Evolutionary conservation across 75 land plant genomes (phyloP).

Genomic region (Pinus albicaulis): DNA sequence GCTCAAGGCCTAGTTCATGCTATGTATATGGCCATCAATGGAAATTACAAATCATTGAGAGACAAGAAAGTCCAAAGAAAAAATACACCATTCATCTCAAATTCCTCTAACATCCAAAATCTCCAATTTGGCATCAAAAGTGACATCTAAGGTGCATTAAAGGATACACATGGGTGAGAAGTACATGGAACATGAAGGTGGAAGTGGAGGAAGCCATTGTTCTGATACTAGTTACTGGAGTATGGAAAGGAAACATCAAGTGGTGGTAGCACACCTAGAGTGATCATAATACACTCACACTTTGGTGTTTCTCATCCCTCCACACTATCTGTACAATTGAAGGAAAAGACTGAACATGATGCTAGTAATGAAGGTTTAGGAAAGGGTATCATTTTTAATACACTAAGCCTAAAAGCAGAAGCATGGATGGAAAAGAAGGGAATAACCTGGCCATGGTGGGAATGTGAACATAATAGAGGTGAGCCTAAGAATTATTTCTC

Average conservation of each 20-base stretch:
- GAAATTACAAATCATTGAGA: no score
- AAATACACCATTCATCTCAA: background rate
- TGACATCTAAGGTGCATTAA: slow-evolving; percentile 17
- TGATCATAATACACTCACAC: background rate
- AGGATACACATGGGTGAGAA: background rate
- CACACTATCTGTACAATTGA: background rate
- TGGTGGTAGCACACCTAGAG: slow-evolving; percentile 1
- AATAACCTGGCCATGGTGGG: slow-evolving; percentile 9
- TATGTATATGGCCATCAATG: no score
- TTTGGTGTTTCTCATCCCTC: background rate
- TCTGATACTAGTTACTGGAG: slow-evolving; percentile 9
- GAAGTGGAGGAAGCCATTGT: slow-evolving; percentile 15
- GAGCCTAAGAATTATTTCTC: background rate
- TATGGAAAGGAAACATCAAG: slow-evolving; percentile 1
- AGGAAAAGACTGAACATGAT: background rate
- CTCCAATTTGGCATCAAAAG: slow-evolving; percentile 24
- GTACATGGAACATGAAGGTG: slow-evolving; percentile 16
- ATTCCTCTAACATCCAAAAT: slow-evolving; percentile 13
- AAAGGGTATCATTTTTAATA: slow-evolving; percentile 3
- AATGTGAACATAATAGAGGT: background rate
- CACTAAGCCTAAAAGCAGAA: slow-evolving; percentile 22
- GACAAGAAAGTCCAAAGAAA: background rate
- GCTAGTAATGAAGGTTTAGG: slow-evolving; percentile 1
- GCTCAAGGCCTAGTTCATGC: no score
- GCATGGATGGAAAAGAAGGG: slow-evolving; percentile 20